phyloP scores from a whole-genome alignment of 2,329 filamentous ascomycete species.

The Botrytis squamosa region DNA sequence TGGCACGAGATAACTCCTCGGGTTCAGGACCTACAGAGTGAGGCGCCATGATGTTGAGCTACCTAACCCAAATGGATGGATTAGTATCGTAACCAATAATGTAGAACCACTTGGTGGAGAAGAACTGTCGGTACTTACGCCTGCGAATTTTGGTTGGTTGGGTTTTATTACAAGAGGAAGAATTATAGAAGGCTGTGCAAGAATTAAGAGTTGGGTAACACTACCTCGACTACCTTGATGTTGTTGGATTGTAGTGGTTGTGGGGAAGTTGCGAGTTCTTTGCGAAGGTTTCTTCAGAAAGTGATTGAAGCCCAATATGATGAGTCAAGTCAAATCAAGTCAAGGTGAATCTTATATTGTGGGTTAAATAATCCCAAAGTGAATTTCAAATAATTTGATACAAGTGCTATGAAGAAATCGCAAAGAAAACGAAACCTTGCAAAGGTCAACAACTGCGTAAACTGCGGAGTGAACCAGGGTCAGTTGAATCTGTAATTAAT shows the following conservation, averaged over 20 bases:
- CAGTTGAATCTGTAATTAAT: background rate
- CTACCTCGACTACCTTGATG: background rate
- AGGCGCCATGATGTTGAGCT: slow-evolving; percentile 14
- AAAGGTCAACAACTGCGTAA: background rate
- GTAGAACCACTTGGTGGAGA: background rate
- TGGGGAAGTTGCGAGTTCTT: background rate
- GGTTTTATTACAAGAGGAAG: background rate
- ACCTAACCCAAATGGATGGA: background rate
- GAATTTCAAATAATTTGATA: background rate
- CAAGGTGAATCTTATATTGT: background rate
- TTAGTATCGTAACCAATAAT: slow-evolving; percentile 8
- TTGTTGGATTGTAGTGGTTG: background rate
- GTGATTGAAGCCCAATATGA: background rate
- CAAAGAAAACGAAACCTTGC: background rate
- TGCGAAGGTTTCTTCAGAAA: background rate
- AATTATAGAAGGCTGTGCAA: slow-evolving; percentile 16
- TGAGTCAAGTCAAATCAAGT: background rate
- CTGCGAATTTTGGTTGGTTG: background rate
- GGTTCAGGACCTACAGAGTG: slow-evolving; percentile 22
- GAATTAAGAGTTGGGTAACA: background rate
- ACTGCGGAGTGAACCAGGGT: background rate
- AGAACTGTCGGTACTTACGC: background rate
- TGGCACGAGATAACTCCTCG: slow-evolving; percentile 29
- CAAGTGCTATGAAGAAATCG: background rate
- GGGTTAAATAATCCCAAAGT: background rate